Conservation (phyloP, 1,284 basidiomycete genomes). For the Cryptococcus sp. region DNA sequence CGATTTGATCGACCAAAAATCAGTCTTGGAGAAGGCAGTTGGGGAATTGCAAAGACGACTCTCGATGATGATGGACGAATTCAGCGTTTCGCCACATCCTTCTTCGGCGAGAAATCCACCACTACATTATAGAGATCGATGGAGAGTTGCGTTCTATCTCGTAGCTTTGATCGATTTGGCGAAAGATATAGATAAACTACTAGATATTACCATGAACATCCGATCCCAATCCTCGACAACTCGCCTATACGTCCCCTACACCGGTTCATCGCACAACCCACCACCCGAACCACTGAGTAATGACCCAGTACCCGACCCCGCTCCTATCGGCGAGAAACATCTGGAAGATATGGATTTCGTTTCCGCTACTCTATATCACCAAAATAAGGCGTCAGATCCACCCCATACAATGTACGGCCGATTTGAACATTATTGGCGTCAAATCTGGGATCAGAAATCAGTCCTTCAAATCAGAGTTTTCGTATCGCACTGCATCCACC, state of each 20-base stretch:
- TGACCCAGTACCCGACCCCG: slow-evolving; percentile 8
- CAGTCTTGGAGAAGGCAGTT: neutral
- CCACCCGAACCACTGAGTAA: neutral
- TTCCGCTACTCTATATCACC: slow-evolving; percentile 13
- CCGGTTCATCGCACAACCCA: neutral
- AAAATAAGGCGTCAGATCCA: neutral
- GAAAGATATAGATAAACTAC: slow-evolving; percentile 25
- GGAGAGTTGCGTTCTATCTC: slow-evolving; percentile 44
- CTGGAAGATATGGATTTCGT: slow-evolving; percentile 27
- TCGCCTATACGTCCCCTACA: neutral
- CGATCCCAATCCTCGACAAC: neutral
- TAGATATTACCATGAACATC: slow-evolving; percentile 10
- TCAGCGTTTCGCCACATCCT: neutral
- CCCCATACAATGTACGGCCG: neutral
- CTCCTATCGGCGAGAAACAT: slow-evolving; percentile 4
- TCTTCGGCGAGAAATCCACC: neutral
- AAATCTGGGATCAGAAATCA: slow-evolving; percentile 29
- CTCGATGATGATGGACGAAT: neutral
- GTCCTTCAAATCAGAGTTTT: slow-evolving; percentile 30
- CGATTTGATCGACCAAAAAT: neutral
- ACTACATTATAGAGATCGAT: slow-evolving; percentile 10
- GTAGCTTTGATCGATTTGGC: slow-evolving; percentile 39
- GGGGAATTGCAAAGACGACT: neutral
- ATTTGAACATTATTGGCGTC: slow-evolving; percentile 23
- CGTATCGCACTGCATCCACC: slow-evolving; percentile 31